Percentiles rank a stretch among this genome's conserved stretches.
These are phyloP conservation scores for Trametes sp. DNA, from an alignment of 1,284 basidiomycete genomes.

Conservation along the genomic window DNA sequence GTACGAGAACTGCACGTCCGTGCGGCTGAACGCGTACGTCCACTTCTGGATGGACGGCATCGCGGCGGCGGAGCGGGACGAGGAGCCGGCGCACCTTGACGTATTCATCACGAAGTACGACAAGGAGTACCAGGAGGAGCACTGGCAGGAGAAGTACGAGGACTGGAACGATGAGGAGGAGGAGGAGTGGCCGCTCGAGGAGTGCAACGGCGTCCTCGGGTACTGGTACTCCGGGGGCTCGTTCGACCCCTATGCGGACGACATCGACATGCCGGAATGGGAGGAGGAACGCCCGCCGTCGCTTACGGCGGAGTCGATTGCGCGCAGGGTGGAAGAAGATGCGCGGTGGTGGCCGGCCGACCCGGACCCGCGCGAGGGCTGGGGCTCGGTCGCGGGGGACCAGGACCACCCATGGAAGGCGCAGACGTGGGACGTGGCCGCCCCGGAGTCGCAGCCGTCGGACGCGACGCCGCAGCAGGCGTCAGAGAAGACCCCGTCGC, in stretches of 20 bases:
- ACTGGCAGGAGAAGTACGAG: constrained; percentile 11
- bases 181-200: constrained; percentile 15
- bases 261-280: background rate
- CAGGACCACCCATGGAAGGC: background rate
- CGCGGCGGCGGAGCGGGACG: constrained; percentile 57
- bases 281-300: background rate
- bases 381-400: background rate
- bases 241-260: constrained; percentile 18
- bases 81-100: constrained; percentile 55
- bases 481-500: background rate
- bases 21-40: constrained; percentile 46
- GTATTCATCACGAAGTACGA: constrained; percentile 53
- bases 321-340: background rate
- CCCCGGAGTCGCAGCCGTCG: constrained; percentile 1
- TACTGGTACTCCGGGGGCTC: constrained; percentile 22
- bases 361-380: constrained; percentile 8
- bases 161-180: constrained; percentile 11
- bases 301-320: constrained; percentile 1
- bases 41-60: constrained; percentile 63
- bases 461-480: constrained; percentile 7
- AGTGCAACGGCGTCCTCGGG: constrained; percentile 17
- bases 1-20: constrained; percentile 53
- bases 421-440: background rate
- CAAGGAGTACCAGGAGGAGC: constrained; percentile 28
- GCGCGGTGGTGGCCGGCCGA: constrained; percentile 7